Evolutionary conservation across 1,139 yeast species (phyloP), one percentile per base, ranked within the genome.

Genomic region (Chernovozyma aurita): DNA sequence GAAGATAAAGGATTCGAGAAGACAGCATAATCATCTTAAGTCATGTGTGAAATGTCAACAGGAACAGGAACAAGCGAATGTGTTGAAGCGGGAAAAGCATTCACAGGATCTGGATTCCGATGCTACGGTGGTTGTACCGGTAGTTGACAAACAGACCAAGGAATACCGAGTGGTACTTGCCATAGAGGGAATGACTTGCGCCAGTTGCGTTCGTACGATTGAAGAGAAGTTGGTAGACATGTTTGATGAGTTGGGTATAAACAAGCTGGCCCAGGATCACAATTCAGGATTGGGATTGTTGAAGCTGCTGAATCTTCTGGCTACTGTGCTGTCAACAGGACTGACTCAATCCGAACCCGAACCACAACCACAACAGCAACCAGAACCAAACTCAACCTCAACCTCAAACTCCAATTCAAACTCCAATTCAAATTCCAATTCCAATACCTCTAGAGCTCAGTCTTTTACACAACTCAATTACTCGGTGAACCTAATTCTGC

Each of bases 101-200:
- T 5, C 7, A 5, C 18, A 28, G 13, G 24, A 29, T 24, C 34
- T n/a, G 12, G 38, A 31, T 21, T 32, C 45, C 4, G 40, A 37
- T 6, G 35, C 33, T 5, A 38, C 43, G 8, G 37, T 47, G 4
- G 32, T 59, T 7, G 58, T 54, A 31, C 60, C 69, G 0, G 57
- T 57, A 12, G 61, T 63, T n/a, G 60, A 49, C 8, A 48, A 46
- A 4, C 46, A 52, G 0, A 49, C 44, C 11, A 52, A 50, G 18
- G 72, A 65, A 37, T 65, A 44, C 37, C 47, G 73, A 35, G 87
- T 83, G 0, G 70, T 76, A 1, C 71, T 76, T 38, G 60, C 78
- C 4, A 63, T 82, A 33, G 69, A 71, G 4, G 87, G 85, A 1
- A 80, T 81, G 86, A 70, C 85, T 1, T 80, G 87, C 49, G 72